A percentile compares a stretch with the other conserved stretches of the same genome.
These are phyloP conservation scores for Solanum pennellii DNA, from an alignment of 257 asterid species.

Conservation along the genomic window DNA sequence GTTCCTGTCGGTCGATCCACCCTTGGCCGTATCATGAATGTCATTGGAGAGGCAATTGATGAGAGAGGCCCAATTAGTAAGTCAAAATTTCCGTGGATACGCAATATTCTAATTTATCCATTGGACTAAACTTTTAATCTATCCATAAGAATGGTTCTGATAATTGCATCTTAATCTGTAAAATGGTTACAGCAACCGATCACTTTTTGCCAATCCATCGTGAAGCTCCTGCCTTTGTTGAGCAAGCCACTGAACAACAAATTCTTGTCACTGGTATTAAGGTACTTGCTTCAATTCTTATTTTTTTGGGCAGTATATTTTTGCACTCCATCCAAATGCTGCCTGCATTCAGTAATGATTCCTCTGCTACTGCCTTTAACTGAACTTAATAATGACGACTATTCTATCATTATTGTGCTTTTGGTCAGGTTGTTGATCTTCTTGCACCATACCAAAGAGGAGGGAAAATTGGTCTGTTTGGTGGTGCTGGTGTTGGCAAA, in stretches of 20 bases:
- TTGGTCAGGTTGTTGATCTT: conserved; percentile 74
- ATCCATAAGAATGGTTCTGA: background rate
- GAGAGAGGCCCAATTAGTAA: conserved; percentile 73
- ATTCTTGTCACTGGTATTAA: conserved; percentile 96
- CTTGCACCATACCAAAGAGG: conserved; percentile 98
- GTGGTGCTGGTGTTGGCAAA: conserved; percentile 98
- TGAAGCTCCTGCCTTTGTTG: conserved; percentile 92
- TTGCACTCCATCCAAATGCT: background rate
- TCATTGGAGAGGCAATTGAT: conserved; percentile 93
- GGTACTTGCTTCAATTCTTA: conserved; percentile 23
- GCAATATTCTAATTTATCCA: background rate
- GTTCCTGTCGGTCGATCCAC: conserved; percentile 98
- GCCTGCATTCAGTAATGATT: background rate
- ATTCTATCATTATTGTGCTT: background rate
- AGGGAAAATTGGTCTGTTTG: conserved; percentile 93
- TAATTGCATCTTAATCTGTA: background rate
- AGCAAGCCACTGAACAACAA: conserved; percentile 94
- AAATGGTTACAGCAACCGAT: conserved; percentile 50
- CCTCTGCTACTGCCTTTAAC: background rate
- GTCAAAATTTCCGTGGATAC: conserved; percentile 6
- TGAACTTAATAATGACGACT: background rate
- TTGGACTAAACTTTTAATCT: background rate
- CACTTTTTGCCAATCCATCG: conserved; percentile 91
- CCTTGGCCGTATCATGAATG: conserved; percentile 92
- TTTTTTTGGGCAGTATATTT: background rate